Conservation (phyloP, 805 yeast genomes). For the Candida maltosa region DNA sequence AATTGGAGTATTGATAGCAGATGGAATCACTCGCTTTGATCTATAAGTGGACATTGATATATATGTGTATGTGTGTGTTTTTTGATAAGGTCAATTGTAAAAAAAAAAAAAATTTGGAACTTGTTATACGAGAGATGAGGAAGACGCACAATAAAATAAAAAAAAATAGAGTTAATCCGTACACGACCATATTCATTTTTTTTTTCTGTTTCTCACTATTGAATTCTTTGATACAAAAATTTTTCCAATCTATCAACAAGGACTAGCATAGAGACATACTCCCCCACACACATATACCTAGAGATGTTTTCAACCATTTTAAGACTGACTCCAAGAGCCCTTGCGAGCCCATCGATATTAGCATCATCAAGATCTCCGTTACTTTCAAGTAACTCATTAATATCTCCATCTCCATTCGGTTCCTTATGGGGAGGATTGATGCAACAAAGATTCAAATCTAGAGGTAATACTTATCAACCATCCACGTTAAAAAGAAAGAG, state of each 20-base stretch:
- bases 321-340: conserved; percentile 7
- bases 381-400: conserved; percentile 1
- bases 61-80: not conserved
- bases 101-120: no score
- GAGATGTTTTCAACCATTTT: conserved; percentile 8
- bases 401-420: not conserved
- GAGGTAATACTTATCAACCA: conserved; percentile 96
- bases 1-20: conserved; percentile 49
- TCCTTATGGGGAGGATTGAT: conserved; percentile 21
- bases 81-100: no score
- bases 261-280: not conserved
- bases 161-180: no score
- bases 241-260: conserved; percentile 2
- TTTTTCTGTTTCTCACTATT: not conserved
- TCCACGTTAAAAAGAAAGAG: conserved; percentile 87
- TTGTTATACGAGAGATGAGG: no score
- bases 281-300: not conserved
- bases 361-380: conserved; percentile 1
- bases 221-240: no score
- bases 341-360: conserved; percentile 3
- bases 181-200: not conserved
- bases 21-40: conserved; percentile 38
- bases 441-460: conserved; percentile 72
- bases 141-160: no score
- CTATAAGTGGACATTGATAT: conserved; percentile 27